These are phyloP conservation scores for Colletotrichum ledebouriae DNA, from an alignment of 2,329 filamentous ascomycete species.

Conservation along the genomic window DNA sequence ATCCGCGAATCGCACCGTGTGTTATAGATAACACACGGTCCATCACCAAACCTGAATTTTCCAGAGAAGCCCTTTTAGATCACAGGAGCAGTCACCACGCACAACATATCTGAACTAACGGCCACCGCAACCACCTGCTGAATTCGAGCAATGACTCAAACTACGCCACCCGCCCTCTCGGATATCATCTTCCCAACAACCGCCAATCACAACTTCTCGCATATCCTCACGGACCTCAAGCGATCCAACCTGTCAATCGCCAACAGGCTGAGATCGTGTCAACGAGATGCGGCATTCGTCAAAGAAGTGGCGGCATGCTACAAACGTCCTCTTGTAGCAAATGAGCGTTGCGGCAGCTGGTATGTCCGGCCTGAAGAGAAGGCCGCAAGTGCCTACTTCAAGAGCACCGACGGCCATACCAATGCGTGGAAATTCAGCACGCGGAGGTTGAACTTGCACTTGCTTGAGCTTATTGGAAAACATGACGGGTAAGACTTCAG, in stretches of 20 bases:
- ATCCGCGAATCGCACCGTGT: neutral
- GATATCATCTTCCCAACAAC: slow-evolving; percentile 64
- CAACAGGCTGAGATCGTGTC: slow-evolving; percentile 87
- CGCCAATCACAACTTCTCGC: slow-evolving; percentile 75
- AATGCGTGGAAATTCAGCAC: slow-evolving; percentile 93
- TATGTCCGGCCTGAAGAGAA: slow-evolving; percentile 80
- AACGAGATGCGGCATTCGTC: slow-evolving; percentile 82
- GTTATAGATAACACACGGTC: neutral
- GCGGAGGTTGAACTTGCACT: slow-evolving; percentile 85
- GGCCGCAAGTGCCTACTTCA: slow-evolving; percentile 88
- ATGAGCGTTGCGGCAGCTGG: slow-evolving; percentile 97
- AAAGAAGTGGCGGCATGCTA: slow-evolving; percentile 68
- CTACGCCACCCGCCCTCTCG: slow-evolving; percentile 47
- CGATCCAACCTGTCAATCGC: slow-evolving; percentile 81
- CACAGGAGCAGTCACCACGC: neutral
- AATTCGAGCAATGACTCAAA: slow-evolving; percentile 17
- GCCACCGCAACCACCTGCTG: neutral
- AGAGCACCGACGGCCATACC: slow-evolving; percentile 95
- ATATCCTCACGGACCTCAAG: slow-evolving; percentile 79
- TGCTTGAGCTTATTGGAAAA: slow-evolving; percentile 76
- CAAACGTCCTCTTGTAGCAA: slow-evolving; percentile 82
- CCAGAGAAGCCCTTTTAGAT: neutral
- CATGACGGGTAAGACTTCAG: slow-evolving; percentile 71
- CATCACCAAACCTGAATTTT: neutral
- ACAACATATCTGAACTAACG: slow-evolving; percentile 12